phyloP scores from a whole-genome alignment of 139 green algal species.

The Chlamydomonas incerta region DNA sequence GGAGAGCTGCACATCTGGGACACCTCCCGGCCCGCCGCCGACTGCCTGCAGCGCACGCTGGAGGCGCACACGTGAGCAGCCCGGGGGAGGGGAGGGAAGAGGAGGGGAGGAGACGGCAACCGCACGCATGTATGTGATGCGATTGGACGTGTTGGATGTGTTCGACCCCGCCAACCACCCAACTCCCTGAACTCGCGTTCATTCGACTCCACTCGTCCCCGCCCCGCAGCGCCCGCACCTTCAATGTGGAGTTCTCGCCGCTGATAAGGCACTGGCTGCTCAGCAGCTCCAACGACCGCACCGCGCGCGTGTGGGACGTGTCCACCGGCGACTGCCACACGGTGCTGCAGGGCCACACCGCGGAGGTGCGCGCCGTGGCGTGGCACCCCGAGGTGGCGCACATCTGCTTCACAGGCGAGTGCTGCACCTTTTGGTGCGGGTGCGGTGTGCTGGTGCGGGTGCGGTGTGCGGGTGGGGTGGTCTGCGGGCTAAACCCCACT shows the following conservation, averaged over 20 bases:
- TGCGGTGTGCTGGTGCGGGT: too few relatives aligned
- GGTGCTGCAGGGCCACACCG: conserved; percentile 61
- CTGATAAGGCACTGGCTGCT: conserved; percentile 57
- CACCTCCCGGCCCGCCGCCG: neutral
- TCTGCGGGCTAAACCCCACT: too few relatives aligned
- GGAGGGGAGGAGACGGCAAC: neutral
- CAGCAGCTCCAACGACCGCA: conserved; percentile 56
- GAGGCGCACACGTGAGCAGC: conserved; percentile 34
- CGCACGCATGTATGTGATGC: neutral
- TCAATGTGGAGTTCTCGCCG: conserved; percentile 59
- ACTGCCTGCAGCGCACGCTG: conserved; percentile 49
- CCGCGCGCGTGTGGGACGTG: conserved; percentile 61
- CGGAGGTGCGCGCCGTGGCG: conserved; percentile 64
- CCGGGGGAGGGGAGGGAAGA: neutral
- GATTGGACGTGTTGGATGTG: neutral
- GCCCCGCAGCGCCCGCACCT: conserved; percentile 15
- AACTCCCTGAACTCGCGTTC: too few relatives aligned
- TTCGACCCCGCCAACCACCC: too few relatives aligned
- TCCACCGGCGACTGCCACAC: conserved; percentile 22
- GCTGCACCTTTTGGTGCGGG: too few relatives aligned
- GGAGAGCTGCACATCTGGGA: conserved; percentile 59
- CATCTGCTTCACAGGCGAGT: conserved; percentile 60
- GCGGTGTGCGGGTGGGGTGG: too few relatives aligned
- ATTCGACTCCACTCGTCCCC: too few relatives aligned
- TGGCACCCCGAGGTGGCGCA: conserved; percentile 67